Conservation (phyloP, 805 yeast species). For the Deakozyma indianensis region DNA sequence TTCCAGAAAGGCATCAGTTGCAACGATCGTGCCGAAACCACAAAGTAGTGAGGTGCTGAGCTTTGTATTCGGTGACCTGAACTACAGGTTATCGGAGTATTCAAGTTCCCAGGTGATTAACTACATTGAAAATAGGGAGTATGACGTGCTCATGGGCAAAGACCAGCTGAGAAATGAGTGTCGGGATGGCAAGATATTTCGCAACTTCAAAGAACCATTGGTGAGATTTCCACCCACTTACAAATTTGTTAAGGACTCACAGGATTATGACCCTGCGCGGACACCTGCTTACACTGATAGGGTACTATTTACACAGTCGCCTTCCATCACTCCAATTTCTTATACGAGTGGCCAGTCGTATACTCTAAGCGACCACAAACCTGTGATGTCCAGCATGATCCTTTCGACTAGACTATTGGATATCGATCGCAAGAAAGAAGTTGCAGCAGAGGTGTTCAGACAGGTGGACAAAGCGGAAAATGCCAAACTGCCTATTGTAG, state of each 20-base stretch:
- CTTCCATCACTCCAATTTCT: conserved; percentile 8
- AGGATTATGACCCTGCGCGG: conserved; percentile 18
- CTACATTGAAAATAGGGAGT: conserved; percentile 16
- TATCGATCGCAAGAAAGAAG: conserved; percentile 19
- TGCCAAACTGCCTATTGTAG: conserved; percentile 24
- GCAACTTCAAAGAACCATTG: conserved; percentile 30
- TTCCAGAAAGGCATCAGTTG: conserved; percentile 9
- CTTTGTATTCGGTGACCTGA: conserved; percentile 36
- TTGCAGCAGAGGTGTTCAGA: conserved; percentile 24
- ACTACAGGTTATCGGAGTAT: conserved; percentile 27
- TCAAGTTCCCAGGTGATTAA: conserved; percentile 16
- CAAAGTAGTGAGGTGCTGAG: conserved; percentile 7
- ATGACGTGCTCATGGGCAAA: conserved; percentile 20
- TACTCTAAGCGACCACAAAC: conserved; percentile 37
- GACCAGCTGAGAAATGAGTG: conserved; percentile 29
- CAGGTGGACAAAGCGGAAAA: conserved; percentile 28
- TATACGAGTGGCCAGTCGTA: conserved; percentile 15
- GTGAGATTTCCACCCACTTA: conserved; percentile 38
- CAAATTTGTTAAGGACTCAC: conserved; percentile 21
- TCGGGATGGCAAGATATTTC: conserved; percentile 21
- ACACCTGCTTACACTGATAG: conserved; percentile 44
- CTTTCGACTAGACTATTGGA: conserved; percentile 24
- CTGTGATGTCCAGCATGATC: conserved; percentile 28
- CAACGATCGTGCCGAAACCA: background rate
- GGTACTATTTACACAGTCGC: conserved; percentile 24